Evolutionary conservation across 78 protist species (phyloP).

Genomic region (Dictyostelium brefeldianum): DNA sequence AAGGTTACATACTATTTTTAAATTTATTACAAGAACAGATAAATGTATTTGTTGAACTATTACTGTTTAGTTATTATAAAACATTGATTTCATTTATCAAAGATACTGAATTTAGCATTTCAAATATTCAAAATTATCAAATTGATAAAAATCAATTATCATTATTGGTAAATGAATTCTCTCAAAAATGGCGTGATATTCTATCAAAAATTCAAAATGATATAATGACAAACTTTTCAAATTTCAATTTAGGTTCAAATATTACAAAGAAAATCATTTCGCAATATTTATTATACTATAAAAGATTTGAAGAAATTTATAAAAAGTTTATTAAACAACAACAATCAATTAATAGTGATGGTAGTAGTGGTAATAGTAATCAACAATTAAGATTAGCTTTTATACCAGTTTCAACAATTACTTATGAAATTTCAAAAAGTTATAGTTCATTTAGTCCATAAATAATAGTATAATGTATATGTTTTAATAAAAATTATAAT

Average conservation of each 20-base stretch:
- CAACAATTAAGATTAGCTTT: slow-evolving; percentile 13
- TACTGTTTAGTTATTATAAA: slow-evolving; percentile 25
- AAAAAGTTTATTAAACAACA: slow-evolving; percentile 47
- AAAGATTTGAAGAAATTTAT: slow-evolving; percentile 66
- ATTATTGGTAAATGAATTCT: slow-evolving; percentile 26
- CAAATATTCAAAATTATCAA: neutral
- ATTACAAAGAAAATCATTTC: slow-evolving; percentile 56
- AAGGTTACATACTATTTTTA: slow-evolving; percentile 2
- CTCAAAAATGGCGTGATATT: slow-evolving; percentile 43
- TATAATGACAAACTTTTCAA: slow-evolving; percentile 48
- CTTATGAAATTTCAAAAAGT: slow-evolving; percentile 64
- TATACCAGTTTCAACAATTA: slow-evolving; percentile 68
- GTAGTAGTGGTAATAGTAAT: neutral
- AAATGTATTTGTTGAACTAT: slow-evolving; percentile 27
- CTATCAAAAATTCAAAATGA: slow-evolving; percentile 52
- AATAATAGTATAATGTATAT: too few species aligned
- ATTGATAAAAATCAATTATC: slow-evolving; percentile 1
- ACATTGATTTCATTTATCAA: slow-evolving; percentile 36
- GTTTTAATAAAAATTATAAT: too few species aligned
- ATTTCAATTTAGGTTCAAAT: slow-evolving; percentile 55
- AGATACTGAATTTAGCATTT: slow-evolving; percentile 26
- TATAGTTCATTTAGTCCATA: slow-evolving; percentile 19
- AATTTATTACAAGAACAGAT: slow-evolving; percentile 41
- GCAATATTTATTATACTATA: slow-evolving; percentile 64
- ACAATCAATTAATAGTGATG: slow-evolving; percentile 4